phyloP scores from a whole-genome alignment of 164 flowering plant species.

The Magnolia officinalis region DNA sequence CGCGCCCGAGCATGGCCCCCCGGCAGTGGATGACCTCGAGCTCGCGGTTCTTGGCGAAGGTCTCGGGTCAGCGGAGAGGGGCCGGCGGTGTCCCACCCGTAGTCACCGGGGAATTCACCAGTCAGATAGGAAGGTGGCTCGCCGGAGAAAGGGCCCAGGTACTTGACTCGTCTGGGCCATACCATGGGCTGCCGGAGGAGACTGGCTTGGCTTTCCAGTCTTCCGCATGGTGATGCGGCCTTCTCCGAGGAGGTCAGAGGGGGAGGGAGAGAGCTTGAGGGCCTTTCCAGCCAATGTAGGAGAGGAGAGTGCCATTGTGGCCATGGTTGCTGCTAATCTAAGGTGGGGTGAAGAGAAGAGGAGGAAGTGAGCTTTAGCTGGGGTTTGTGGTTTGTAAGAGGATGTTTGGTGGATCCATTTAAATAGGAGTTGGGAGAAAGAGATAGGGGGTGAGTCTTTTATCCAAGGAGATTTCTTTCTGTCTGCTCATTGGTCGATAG shows the following conservation, averaged over 20 bases:
- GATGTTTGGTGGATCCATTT: no score
- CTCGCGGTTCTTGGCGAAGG: slow-evolving; percentile 22
- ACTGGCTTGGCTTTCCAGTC: slow-evolving; percentile 4
- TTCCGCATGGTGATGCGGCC: slow-evolving; percentile 17
- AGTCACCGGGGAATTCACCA: slow-evolving; percentile 22
- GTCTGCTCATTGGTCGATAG: no score
- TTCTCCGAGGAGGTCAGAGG: slow-evolving; percentile 10
- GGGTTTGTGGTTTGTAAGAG: no score
- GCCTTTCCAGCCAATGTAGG: slow-evolving; percentile 14
- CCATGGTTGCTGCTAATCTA: slow-evolving; percentile 3
- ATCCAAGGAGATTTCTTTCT: no score
- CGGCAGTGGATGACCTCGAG: slow-evolving; percentile 15
- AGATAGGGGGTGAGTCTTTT: no score
- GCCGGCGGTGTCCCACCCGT: slow-evolving; percentile 20
- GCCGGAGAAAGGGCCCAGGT: slow-evolving; percentile 19
- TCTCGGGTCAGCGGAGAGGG: slow-evolving; percentile 20
- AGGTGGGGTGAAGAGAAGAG: neutral
- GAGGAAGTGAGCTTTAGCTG: no score
- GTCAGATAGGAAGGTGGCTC: slow-evolving; percentile 21
- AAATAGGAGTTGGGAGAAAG: no score
- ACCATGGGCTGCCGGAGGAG: slow-evolving; percentile 21
- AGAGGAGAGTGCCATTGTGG: slow-evolving; percentile 18
- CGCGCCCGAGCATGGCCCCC: slow-evolving; percentile 19
- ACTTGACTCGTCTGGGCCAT: slow-evolving; percentile 18
- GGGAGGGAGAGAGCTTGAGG: neutral